A percentile compares a stretch with the other conserved stretches of the same genome.
phyloP scores from a whole-genome alignment of 108 stramenopile species.

The Aurantiochytrium sp. region DNA sequence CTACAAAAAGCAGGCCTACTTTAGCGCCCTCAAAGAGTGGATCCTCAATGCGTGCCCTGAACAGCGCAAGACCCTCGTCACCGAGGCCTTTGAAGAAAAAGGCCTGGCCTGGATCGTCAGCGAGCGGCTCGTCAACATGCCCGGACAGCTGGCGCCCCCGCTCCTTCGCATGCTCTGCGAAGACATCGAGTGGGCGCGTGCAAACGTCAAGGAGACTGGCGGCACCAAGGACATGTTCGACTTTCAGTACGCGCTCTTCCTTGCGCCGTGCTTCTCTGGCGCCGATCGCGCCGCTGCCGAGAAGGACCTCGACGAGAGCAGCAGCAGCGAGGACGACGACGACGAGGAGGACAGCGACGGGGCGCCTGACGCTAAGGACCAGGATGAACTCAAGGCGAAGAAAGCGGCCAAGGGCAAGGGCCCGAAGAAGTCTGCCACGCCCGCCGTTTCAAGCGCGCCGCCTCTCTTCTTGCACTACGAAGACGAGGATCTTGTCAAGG shows the following conservation, averaged over 20 bases:
- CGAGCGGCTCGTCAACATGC: conserved; percentile 38
- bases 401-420: not conserved
- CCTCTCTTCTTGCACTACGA: not conserved
- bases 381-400: not conserved
- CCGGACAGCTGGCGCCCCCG: conserved; percentile 6
- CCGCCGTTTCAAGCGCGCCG: too few relatives aligned
- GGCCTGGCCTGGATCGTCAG: not conserved
- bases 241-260: not conserved
- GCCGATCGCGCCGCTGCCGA: not conserved
- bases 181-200: conserved; percentile 24
- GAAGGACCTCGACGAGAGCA: not conserved
- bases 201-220: not conserved
- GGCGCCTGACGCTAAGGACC: not conserved
- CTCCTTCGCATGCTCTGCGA: not conserved
- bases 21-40: not conserved
- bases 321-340: not conserved
- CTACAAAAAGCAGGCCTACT: not conserved
- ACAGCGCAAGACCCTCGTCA: not conserved
- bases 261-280: not conserved
- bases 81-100: not conserved
- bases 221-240: conserved; percentile 9
- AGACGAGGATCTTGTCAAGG: not conserved
- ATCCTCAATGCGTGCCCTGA: not conserved
- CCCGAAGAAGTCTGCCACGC: not conserved
- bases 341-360: not conserved